Percentiles rank a stretch among this genome's conserved stretches.
phyloP scores from a whole-genome alignment of 495 filamentous ascomycete species.

The Hyphodiscus hymeniophilus region DNA sequence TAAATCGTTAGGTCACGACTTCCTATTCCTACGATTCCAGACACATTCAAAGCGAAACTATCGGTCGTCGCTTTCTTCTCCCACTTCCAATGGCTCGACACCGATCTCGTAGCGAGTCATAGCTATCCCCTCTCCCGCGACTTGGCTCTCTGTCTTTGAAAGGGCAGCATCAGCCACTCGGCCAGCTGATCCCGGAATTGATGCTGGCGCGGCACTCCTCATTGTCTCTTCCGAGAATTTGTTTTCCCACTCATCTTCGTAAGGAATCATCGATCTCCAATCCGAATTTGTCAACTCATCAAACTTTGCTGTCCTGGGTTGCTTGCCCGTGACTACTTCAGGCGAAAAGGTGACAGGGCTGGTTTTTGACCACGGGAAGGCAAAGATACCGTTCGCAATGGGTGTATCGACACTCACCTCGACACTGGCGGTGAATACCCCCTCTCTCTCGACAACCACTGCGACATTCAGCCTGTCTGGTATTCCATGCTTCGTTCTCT shows the following conservation, averaged over 20 bases:
- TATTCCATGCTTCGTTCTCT: background rate
- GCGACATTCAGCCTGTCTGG: background rate
- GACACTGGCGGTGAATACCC: background rate
- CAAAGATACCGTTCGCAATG: background rate
- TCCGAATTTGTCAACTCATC: conserved; percentile 3
- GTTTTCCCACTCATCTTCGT: conserved; percentile 4
- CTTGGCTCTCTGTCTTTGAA: too few relatives aligned
- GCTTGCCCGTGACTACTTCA: background rate
- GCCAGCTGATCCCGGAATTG: too few relatives aligned
- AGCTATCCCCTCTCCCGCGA: too few relatives aligned
- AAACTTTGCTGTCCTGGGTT: background rate
- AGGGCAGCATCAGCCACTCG: too few relatives aligned
- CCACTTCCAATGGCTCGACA: too few relatives aligned
- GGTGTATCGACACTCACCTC: conserved; percentile 4
- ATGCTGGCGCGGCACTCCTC: background rate
- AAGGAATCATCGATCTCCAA: conserved; percentile 1
- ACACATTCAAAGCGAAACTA: too few relatives aligned
- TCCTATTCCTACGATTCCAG: too few relatives aligned
- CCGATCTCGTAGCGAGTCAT: too few relatives aligned
- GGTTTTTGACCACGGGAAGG: background rate
- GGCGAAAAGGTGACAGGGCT: conserved; percentile 2
- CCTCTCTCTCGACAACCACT: background rate
- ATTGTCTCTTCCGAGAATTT: background rate
- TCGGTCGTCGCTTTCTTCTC: too few relatives aligned
- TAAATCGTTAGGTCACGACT: too few relatives aligned